Conservation (phyloP, 2,329 filamentous ascomycete species). For the Sarocladiaceae sp. region DNA sequence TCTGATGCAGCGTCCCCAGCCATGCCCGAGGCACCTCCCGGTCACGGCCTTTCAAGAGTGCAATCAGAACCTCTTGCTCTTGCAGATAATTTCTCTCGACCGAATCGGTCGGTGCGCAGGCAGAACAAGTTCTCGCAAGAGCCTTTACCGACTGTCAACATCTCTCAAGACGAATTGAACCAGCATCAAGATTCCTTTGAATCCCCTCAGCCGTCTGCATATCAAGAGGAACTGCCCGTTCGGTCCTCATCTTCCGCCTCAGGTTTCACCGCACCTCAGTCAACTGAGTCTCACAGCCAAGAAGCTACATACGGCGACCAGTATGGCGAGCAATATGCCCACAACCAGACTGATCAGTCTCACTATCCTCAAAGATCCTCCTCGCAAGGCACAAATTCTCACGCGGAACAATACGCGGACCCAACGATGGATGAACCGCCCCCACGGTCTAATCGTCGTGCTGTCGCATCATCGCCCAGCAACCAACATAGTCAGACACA, state of each 20-base stretch:
- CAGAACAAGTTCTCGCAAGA: constrained; percentile 45
- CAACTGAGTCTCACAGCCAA: not conserved
- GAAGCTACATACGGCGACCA: not conserved
- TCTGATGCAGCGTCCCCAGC: constrained; percentile 21
- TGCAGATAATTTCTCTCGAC: constrained; percentile 50
- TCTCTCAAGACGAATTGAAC: not conserved
- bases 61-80: constrained; percentile 61
- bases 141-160: constrained; percentile 29
- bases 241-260: constrained; percentile 1
- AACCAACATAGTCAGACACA: constrained; percentile 12
- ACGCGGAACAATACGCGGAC: constrained; percentile 21
- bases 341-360: constrained; percentile 9
- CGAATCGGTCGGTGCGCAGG: constrained; percentile 40
- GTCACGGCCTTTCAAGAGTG: constrained; percentile 52
- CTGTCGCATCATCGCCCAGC: constrained; percentile 7
- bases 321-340: not conserved
- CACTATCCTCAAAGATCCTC: constrained; percentile 47
- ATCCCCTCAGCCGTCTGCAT: constrained; percentile 47
- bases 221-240: constrained; percentile 9
- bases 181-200: constrained; percentile 31
- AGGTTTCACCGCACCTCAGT: not conserved
- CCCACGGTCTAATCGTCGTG: constrained; percentile 37
- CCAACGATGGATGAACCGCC: constrained; percentile 34
- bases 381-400: constrained; percentile 42
- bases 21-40: constrained; percentile 39